Evolutionary conservation across 1,139 yeast genomes (phyloP).

Genomic region (Geotrichum candidum): DNA sequence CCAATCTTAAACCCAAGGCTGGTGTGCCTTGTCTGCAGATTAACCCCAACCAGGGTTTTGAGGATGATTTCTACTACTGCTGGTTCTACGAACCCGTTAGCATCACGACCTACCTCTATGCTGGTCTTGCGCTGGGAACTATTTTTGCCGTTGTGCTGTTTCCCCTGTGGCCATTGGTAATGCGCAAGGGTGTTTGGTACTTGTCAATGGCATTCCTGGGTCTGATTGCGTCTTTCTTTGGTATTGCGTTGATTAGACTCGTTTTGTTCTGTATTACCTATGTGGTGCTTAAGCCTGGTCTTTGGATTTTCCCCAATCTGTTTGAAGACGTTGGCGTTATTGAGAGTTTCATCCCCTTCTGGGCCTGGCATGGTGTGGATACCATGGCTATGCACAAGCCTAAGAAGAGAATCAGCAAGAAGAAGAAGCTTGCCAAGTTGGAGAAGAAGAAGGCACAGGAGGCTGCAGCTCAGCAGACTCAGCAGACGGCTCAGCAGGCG

Average conservation of each 20-base stretch:
- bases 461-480: constrained; percentile 9
- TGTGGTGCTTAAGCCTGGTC: constrained; percentile 56
- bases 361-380: constrained; percentile 65
- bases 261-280: constrained; percentile 61
- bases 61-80: constrained; percentile 73
- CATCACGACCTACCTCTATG: constrained; percentile 54
- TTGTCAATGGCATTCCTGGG: constrained; percentile 73
- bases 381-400: constrained; percentile 30
- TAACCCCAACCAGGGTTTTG: constrained; percentile 61
- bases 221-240: constrained; percentile 68
- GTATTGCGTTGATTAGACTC: constrained; percentile 71
- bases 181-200: constrained; percentile 91
- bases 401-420: constrained; percentile 26
- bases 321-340: constrained; percentile 93
- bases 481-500: constrained; percentile 12
- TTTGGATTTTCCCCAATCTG: constrained; percentile 94
- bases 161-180: constrained; percentile 92
- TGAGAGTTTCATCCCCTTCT: constrained; percentile 84
- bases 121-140: constrained; percentile 57
- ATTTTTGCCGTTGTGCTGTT: constrained; percentile 76
- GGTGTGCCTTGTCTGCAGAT: constrained; percentile 69
- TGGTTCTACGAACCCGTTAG: constrained; percentile 85
- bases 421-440: constrained; percentile 19
- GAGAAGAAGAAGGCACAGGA: constrained; percentile 17
- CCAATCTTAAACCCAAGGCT: constrained; percentile 60